These are phyloP conservation scores for Conticribra weissflogii DNA, from an alignment of 108 stramenopile genomes.

Conservation along the genomic window DNA sequence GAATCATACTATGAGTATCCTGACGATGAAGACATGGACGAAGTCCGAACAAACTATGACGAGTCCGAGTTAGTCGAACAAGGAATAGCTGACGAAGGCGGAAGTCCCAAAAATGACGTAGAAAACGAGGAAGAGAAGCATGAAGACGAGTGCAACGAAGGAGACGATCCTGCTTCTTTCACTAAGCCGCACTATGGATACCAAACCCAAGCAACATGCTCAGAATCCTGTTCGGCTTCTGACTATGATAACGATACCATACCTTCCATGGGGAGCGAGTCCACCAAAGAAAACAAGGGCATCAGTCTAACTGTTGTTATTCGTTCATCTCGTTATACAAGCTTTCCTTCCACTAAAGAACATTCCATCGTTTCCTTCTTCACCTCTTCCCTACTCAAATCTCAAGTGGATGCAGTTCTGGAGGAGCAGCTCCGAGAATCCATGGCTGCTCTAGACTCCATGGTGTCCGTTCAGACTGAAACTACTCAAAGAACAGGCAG, in stretches of 20 bases:
- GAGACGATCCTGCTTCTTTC: background rate
- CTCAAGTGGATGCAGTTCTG: constrained; percentile 35
- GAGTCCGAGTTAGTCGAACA: too few relatives aligned
- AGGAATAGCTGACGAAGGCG: background rate
- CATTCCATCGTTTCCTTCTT: constrained; percentile 43
- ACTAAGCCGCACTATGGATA: constrained; percentile 2
- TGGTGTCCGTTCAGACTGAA: constrained; percentile 3
- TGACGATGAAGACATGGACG: too few relatives aligned
- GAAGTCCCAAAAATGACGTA: background rate
- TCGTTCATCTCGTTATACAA: constrained; percentile 27
- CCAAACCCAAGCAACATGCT: background rate
- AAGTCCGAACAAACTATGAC: too few relatives aligned
- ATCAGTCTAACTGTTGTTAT: constrained; percentile 40
- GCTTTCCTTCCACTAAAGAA: constrained; percentile 30
- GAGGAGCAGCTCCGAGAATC: constrained; percentile 33
- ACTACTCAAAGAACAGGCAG: background rate
- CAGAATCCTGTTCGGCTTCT: background rate
- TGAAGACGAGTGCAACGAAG: background rate
- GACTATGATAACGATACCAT: background rate
- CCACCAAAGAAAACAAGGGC: constrained; percentile 43
- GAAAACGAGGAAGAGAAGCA: background rate
- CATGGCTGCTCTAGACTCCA: constrained; percentile 1
- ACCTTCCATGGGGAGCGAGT: constrained; percentile 17
- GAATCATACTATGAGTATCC: too few relatives aligned
- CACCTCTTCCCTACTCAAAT: constrained; percentile 27